Percentiles rank a stretch among this genome's conserved stretches.
Conservation (phyloP, 495 filamentous ascomycete genomes). For the Annulohypoxylon stygium region DNA sequence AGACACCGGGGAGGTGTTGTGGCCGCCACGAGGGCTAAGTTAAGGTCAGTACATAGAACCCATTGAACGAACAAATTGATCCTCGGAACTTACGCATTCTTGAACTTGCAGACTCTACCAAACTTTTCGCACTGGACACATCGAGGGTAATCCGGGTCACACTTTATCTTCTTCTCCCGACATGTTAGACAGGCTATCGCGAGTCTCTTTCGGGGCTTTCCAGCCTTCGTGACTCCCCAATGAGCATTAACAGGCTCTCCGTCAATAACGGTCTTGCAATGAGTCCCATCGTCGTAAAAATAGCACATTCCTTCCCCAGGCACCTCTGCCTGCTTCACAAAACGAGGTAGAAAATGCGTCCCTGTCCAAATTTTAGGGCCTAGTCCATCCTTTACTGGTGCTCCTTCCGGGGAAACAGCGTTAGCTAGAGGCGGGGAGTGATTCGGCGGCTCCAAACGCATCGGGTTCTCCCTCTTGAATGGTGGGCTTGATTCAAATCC, state of each 20-base stretch:
- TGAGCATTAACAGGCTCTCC: conserved; percentile 89
- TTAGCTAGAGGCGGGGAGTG: conserved; percentile 58
- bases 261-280: conserved; percentile 86
- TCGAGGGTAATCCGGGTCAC: conserved; percentile 85
- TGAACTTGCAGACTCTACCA: conserved; percentile 84
- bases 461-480: conserved; percentile 39
- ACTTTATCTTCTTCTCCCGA: conserved; percentile 97
- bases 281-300: conserved; percentile 87
- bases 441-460: conserved; percentile 42
- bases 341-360: conserved; percentile 70
- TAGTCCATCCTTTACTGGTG: conserved; percentile 65
- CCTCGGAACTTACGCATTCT: conserved; percentile 79
- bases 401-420: conserved; percentile 56
- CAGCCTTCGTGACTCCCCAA: conserved; percentile 94
- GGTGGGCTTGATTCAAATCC: conserved; percentile 43
- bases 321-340: conserved; percentile 69
- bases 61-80: background rate
- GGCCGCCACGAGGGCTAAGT: conserved; percentile 66
- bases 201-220: conserved; percentile 88
- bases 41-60: conserved; percentile 37
- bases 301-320: conserved; percentile 86
- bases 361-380: conserved; percentile 73
- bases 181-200: conserved; percentile 92
- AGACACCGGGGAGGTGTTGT: conserved; percentile 65
- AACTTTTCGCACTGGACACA: conserved; percentile 94